Evolutionary conservation across 495 filamentous ascomycete species (phyloP).

Genomic region (Acidiella bohemica): DNA sequence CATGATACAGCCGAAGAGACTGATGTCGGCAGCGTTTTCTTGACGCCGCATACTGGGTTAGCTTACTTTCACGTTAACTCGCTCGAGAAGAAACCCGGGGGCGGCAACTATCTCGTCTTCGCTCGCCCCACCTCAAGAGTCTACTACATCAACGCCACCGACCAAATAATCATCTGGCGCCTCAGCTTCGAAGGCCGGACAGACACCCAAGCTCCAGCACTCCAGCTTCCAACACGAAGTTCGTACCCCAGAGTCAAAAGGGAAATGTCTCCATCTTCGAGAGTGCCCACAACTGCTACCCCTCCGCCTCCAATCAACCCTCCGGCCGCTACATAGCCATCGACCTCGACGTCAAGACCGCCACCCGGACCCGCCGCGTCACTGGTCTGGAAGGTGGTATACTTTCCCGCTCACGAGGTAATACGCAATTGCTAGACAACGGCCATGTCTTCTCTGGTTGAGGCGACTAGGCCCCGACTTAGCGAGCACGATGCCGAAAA

Average conservation of each 20-base stretch:
- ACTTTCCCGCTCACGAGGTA: slow-evolving; percentile 4
- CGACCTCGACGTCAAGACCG: slow-evolving; percentile 1
- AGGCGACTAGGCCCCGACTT: slow-evolving; percentile 6
- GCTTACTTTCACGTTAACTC: slow-evolving; percentile 32
- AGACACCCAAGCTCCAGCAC: slow-evolving; percentile 1
- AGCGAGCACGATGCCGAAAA: slow-evolving; percentile 7
- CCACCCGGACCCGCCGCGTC: slow-evolving; percentile 1
- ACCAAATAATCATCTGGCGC: slow-evolving; percentile 17
- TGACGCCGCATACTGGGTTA: slow-evolving; percentile 5
- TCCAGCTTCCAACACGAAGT: slow-evolving; percentile 15
- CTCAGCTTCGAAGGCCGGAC: slow-evolving; percentile 13
- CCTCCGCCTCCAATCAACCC: not conserved
- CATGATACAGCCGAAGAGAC: slow-evolving; percentile 1
- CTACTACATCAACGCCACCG: slow-evolving; percentile 11
- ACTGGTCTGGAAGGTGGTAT: not conserved
- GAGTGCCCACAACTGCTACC: slow-evolving; percentile 2
- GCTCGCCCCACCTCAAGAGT: slow-evolving; percentile 11
- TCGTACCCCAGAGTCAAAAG: not conserved
- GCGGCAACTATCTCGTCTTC: slow-evolving; percentile 20
- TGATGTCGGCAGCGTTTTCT: slow-evolving; percentile 2
- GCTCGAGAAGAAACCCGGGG: slow-evolving; percentile 14
- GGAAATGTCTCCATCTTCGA: slow-evolving; percentile 9
- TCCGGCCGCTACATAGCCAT: slow-evolving; percentile 2
- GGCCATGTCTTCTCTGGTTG: slow-evolving; percentile 10
- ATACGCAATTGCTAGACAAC: slow-evolving; percentile 2